Evolutionary conservation across 768 basidiomycete species (phyloP), one percentile per base, ranked within the genome.

Genomic region (Clathrus columnatus): DNA sequence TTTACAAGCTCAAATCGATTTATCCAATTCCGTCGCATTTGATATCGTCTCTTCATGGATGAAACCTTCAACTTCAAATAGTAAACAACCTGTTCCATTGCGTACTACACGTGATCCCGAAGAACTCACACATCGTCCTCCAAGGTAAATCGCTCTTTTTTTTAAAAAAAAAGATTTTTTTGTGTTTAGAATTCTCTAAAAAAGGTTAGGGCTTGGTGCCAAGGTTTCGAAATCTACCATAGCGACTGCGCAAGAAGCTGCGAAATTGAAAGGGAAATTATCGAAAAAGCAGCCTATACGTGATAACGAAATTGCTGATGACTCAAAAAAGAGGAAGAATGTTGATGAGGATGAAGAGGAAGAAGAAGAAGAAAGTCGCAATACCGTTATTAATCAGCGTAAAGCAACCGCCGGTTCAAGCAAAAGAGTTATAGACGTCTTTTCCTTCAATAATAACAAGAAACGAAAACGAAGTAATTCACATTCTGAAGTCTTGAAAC

Each of bases 1-100:
- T 29, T 72, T 91, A 41, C 88, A 90, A 67, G 87, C 87, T n/a
- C 85, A 85, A 69, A 82, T 90, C 51, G 85, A 91, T 67, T 70
- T 87, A 62, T 82, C 87, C 20, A 81, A 90, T 80, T 83, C 87
- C 5, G 80, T 83, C 67, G 81, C 84, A 1, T 79, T 89, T 60
- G 75, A 80, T 65, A 74, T 90, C 61, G 80, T 87, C 44, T 75
- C 84, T 20, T 85, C 88, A 53, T 91, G 88, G 88, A 73, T 91
- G 61, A 80, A 81, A 61, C 78, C 84, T 28, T 69, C 73, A 36
- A 64, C 56, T 69, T 64, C 59, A 68, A 71, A 20, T 49, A 53
- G 30, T 30, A 56, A 62, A 45, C 67, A 65, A 18, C 69, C 75
- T 54, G 57, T 75, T 23, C 75, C 79, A 54, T 54, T 51, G 29